Evolutionary conservation across 306 rosid genomes (phyloP), one percentile per base, ranked within the genome.

Genomic region (Medicago ruthenica): DNA sequence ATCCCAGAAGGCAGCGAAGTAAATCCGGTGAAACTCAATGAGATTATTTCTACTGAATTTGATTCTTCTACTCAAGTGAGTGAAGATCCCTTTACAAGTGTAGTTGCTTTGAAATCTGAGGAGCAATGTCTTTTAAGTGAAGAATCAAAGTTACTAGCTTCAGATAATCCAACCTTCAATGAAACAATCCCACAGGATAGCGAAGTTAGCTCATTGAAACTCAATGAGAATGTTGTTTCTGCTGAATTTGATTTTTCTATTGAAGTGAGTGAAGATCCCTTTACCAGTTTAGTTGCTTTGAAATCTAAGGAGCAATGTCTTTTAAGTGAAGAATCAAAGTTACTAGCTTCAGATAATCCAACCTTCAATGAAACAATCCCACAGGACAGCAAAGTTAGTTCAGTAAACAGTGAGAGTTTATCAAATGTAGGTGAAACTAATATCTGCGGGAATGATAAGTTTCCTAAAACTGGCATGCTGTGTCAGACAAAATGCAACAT

Each of bases 341-440:
- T n/a, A n/a, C n/a, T n/a, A n/a, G n/a, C n/a, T n/a, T n/a, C n/a
- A n/a, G n/a, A n/a, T n/a, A n/a, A n/a, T n/a, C n/a, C n/a, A n/a
- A n/a, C n/a, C n/a, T n/a, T n/a, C n/a, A n/a, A n/a, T n/a, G n/a
- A n/a, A n/a, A n/a, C n/a, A n/a, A n/a, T n/a, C n/a, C n/a, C n/a
- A n/a, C n/a, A n/a, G n/a, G n/a, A n/a, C n/a, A n/a, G n/a, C n/a
- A n/a, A n/a, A n/a, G n/a, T n/a, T n/a, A n/a, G n/a, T n/a, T n/a
- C n/a, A n/a, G n/a, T n/a, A n/a, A n/a, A n/a, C n/a, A n/a, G n/a
- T n/a, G n/a, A 9, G 72, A 61, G 0, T 45, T 50, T 67, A 64
- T 70, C 78, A 14, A 65, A 79, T 44, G 84, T 80, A 82, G 76
- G 79, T 55, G 84, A 80, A 75, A 84, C 42, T 68, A 24, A 11